phyloP scores from a whole-genome alignment of 1,139 yeast genomes.

The Blastobotrys elegans region DNA sequence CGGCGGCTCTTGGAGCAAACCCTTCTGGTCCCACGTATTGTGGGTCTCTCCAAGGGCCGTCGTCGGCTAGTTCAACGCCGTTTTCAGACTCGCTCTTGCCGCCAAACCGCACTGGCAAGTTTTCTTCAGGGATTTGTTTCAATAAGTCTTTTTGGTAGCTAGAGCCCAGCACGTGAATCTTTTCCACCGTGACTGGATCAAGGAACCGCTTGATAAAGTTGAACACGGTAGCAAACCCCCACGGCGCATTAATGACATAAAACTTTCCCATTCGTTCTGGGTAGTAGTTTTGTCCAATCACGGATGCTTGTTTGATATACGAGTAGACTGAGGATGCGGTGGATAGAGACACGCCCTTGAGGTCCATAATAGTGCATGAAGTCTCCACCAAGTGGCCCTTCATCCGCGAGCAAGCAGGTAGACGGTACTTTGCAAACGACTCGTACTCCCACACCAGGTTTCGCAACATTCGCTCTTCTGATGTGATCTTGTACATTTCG shows the following conservation, averaged over 20 bases:
- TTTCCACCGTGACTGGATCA: slow-evolving; percentile 97
- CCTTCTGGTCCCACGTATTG: slow-evolving; percentile 52
- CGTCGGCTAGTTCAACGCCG: slow-evolving; percentile 77
- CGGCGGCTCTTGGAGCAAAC: slow-evolving; percentile 27
- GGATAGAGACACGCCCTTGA: slow-evolving; percentile 85
- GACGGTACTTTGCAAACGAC: slow-evolving; percentile 72
- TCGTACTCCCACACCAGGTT: slow-evolving; percentile 98
- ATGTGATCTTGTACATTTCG: slow-evolving; percentile 89
- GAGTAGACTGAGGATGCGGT: slow-evolving; percentile 81
- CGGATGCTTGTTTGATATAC: slow-evolving; percentile 88
- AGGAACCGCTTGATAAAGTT: slow-evolving; percentile 84
- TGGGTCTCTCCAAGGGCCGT: slow-evolving; percentile 97
- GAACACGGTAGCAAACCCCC: slow-evolving; percentile 94
- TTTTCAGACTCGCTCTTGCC: slow-evolving; percentile 73
- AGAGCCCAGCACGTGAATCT: slow-evolving; percentile 82
- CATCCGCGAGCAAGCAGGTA: slow-evolving; percentile 92
- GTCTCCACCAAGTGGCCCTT: slow-evolving; percentile 80
- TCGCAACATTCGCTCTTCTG: slow-evolving; percentile 93
- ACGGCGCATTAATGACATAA: slow-evolving; percentile 93
- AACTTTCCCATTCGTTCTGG: slow-evolving; percentile 99
- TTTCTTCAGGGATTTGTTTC: slow-evolving; percentile 89
- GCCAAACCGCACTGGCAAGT: slow-evolving; percentile 87
- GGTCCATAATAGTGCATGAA: slow-evolving; percentile 90
- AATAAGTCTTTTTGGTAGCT: slow-evolving; percentile 75
- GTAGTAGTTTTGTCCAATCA: slow-evolving; percentile 92